Percentiles rank a stretch among this genome's conserved stretches.
phyloP scores from a whole-genome alignment of 805 yeast genomes.

The Saturnispora hagleri region DNA sequence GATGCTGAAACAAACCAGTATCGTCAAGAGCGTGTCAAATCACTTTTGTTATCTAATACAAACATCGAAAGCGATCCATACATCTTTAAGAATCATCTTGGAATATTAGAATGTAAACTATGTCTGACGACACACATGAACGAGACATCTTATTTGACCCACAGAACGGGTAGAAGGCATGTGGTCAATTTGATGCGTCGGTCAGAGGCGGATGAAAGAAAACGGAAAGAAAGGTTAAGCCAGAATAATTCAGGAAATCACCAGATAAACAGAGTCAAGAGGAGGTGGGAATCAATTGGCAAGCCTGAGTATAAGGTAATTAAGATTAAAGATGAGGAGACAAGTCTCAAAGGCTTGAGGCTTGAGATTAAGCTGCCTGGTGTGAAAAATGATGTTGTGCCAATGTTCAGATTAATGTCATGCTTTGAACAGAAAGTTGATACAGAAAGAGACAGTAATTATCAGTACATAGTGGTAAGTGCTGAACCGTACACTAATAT shows the following conservation, averaged over 20 bases:
- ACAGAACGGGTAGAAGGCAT: constrained; percentile 79
- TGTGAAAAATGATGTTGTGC: constrained; percentile 36
- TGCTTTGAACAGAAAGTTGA: constrained; percentile 56
- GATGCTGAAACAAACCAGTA: constrained; percentile 59
- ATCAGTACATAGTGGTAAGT: constrained; percentile 69
- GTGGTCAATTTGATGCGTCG: constrained; percentile 62
- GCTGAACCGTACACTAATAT: constrained; percentile 87
- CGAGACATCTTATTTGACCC: constrained; percentile 75
- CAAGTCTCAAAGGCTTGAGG: constrained; percentile 54
- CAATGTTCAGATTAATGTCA: constrained; percentile 69
- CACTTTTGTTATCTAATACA: constrained; percentile 43
- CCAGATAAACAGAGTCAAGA: constrained; percentile 24
- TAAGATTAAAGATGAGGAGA: constrained; percentile 56
- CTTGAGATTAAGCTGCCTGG: constrained; percentile 51
- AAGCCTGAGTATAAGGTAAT: constrained; percentile 61
- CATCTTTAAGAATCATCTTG: constrained; percentile 74
- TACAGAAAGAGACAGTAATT: constrained; percentile 32
- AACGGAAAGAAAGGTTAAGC: constrained; percentile 1
- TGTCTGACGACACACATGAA: constrained; percentile 78
- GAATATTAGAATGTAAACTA: constrained; percentile 72
- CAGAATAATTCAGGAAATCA: constrained; percentile 12
- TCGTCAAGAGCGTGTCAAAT: constrained; percentile 56
- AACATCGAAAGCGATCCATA: constrained; percentile 68
- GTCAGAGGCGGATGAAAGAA: constrained; percentile 29
- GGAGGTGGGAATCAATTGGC: constrained; percentile 53